Evolutionary conservation across 2,329 filamentous ascomycete genomes (phyloP), one percentile per base, ranked within the genome.

Genomic region (Colletotrichum gloeosporioides): DNA sequence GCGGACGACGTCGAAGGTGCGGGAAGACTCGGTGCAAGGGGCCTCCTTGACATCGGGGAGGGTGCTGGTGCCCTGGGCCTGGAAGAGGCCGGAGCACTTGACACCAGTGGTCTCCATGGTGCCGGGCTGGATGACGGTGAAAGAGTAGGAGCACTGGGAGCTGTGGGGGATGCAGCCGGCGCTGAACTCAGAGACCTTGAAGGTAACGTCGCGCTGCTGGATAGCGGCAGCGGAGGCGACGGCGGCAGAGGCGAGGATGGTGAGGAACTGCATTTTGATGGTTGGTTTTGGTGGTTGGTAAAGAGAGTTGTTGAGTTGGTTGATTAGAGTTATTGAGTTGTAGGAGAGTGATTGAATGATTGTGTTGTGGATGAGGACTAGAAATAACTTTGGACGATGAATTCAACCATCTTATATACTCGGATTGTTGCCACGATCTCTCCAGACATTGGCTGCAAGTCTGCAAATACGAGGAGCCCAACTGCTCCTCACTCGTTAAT

Each of bases 31-130:
- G 5, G 69, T 49, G 79, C 83, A 84, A 25, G 77, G 53, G 63
- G 78, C 83, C 4, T 81, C 78, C 69, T 76, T 75, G 78, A 85
- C 79, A 22, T 80, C 73, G 67, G 83, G 83, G n/a, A 85, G 80
- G n/a, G 69, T 73, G 74, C 79, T 79, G 76, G 77, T 76, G 69
- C 53, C 36, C 71, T 79, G 77, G 75, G 74, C 79, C 34, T 67
- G 22, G 32, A 78, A 77, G 44, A 78, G 16, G n/a, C 78, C 76
- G 12, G 10, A 32, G 81, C 82, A 84, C 25, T 77, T 15, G 53
- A 81, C 78, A 6, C 75, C 72, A 2, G 68, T 78, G 69, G 80
- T 81, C 69, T 84, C 81, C 78, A 80, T 80, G 73, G 78, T 79
- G 62, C 77, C 78, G 71, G 66, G 76, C 79, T 75, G 74, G 64